These are phyloP conservation scores for Oenanthe sinensis DNA, from an alignment of 129 eudicot genomes.

Conservation along the genomic window DNA sequence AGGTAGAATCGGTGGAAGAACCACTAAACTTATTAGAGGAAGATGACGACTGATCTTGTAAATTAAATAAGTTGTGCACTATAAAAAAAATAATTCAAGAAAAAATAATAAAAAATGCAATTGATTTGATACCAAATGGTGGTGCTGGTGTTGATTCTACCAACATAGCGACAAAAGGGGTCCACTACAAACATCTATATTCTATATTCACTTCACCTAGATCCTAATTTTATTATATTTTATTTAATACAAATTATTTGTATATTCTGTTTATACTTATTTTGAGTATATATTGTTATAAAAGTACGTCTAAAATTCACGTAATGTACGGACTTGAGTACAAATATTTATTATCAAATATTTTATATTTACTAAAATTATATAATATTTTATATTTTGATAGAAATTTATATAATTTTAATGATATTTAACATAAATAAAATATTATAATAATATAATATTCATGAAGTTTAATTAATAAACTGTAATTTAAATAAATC, in stretches of 20 bases:
- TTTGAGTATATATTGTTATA: too few species aligned
- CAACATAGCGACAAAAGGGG: slow-evolving; percentile 52
- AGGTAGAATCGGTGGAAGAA: neutral
- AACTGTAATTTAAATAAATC: too few species aligned
- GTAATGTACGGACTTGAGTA: too few species aligned
- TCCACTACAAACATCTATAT: slow-evolving; percentile 28
- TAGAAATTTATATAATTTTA: too few species aligned
- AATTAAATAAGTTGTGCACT: neutral
- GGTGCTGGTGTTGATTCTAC: slow-evolving; percentile 48
- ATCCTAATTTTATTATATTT: neutral
- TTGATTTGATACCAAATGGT: slow-evolving; percentile 46
- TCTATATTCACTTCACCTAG: neutral
- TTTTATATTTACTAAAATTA: too few species aligned
- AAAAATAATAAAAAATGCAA: neutral
- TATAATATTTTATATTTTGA: too few species aligned
- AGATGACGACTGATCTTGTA: neutral
- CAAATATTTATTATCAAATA: too few species aligned
- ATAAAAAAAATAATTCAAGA: neutral
- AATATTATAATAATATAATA: too few species aligned
- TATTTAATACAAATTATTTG: neutral
- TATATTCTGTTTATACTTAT: too few species aligned
- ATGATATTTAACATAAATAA: too few species aligned
- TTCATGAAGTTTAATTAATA: too few species aligned
- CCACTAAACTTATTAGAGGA: neutral
- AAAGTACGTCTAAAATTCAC: too few species aligned